Evolutionary conservation across 169 alveolate genomes (phyloP).

Genomic region (Babesia ovis): DNA sequence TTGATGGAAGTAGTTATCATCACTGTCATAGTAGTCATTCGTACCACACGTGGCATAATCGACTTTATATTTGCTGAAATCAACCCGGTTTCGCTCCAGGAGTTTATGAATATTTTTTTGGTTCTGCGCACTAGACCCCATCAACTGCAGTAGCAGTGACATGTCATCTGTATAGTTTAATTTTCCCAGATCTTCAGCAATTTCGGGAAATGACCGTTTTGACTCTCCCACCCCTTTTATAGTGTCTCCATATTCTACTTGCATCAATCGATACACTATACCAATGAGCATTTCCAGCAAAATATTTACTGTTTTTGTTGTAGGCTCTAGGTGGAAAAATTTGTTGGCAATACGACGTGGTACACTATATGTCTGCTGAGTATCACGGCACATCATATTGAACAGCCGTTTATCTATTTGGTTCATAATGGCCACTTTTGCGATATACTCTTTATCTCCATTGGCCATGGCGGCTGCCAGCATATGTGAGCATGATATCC

Average conservation of each 20-base stretch:
- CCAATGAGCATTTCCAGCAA: constrained; percentile 33
- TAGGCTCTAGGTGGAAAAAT: background rate
- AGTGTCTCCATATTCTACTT: background rate
- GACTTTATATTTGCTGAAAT: background rate
- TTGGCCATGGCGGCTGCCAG: constrained; percentile 28
- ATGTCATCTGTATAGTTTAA: background rate
- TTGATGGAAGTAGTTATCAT: constrained; percentile 1
- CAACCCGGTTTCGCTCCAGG: background rate
- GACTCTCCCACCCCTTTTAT: background rate
- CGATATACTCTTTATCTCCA: background rate
- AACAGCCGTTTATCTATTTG: background rate
- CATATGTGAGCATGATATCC: constrained; percentile 37
- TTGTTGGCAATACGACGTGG: background rate
- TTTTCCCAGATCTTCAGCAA: background rate
- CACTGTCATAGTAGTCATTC: background rate
- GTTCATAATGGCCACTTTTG: constrained; percentile 25
- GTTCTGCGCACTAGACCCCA: background rate
- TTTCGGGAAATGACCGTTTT: no score
- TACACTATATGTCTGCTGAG: background rate
- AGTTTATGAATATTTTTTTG: background rate
- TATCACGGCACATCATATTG: background rate
- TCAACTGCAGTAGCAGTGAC: background rate
- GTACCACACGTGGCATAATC: background rate
- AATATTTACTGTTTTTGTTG: background rate
- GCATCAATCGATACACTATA: constrained; percentile 4